Base-by-base conservation (phyloP, 352 stramenopile genomes). In the Achlya hypogyna region DNA sequence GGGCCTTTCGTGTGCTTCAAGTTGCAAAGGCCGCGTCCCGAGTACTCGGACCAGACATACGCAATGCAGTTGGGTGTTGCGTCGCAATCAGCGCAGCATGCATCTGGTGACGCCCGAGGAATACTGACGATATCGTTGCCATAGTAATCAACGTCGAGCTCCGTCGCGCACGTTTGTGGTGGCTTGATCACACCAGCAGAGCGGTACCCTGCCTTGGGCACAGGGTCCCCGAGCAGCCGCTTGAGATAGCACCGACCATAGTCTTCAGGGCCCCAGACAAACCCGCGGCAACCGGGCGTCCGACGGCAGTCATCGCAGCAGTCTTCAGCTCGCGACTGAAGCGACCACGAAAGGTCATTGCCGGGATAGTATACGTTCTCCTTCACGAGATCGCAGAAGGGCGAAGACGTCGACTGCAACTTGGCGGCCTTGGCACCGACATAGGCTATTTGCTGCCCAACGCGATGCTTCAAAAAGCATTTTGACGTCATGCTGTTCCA, bases 101-200 rank as follows among this genome's bases (percentile, higher is more conserved):
- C 62, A 22, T 81, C 73, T 5, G 72, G 53, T 6, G 68, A 74
- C 12, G 49, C 47, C 0, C 64, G 70, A 5, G 40, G 66, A 12
- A 53, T 65, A 10, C 18, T 29, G 28, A 65, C 20, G 27, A 78
- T 47, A 51, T 74, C 71, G 38, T 69, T 53, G 62, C 72, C 74
- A 58, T 69, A 72, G 69, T 78, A 80, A 40, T 77, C 72, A n/a
- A 76, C 70, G 51, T 59, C 72, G 18, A 66, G 70, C 14, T 65
- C 59, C 59, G 71, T 62, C 18, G 74, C 65, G 29, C 58, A 80
- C 45, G 64, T 72, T 0, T 68, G 68, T 42, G 42, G 64, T 9
- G 6, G 2, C 38, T 45, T 45, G 38, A n/a, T 45, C 2, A 45
- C 38, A 10, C 14, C 12, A 18, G 38, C 38, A 18, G 38, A 45